A percentile compares a stretch with the other conserved stretches of the same genome.
These are phyloP conservation scores for Gremmenia infestans DNA, from an alignment of 2,329 filamentous ascomycete genomes.

Conservation along the genomic window DNA sequence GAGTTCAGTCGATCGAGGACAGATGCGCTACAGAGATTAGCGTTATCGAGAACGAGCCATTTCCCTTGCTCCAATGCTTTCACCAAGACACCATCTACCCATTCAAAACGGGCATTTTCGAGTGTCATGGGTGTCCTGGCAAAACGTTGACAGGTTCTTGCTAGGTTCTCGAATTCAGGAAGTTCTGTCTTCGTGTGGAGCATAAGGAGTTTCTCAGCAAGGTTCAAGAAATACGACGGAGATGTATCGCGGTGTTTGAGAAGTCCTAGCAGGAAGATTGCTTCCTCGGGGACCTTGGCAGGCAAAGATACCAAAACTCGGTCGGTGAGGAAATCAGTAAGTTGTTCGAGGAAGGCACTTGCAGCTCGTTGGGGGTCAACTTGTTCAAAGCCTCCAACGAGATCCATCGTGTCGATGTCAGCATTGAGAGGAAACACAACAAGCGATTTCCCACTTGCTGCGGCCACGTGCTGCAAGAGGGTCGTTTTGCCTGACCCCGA, in stretches of 20 bases:
- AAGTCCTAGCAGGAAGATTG: conserved; percentile 46
- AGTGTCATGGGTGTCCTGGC: conserved; percentile 51
- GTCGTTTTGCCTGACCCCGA: conserved; percentile 84
- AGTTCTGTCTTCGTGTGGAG: conserved; percentile 38
- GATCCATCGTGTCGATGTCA: conserved; percentile 94
- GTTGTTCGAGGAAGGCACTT: conserved; percentile 51
- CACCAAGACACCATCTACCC: conserved; percentile 90
- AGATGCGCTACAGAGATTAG: conserved; percentile 91
- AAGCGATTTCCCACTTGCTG: conserved; percentile 67
- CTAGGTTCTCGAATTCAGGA: conserved; percentile 22
- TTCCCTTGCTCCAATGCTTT: conserved; percentile 79
- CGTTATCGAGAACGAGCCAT: conserved; percentile 95
- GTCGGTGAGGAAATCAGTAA: conserved; percentile 48
- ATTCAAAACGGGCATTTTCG: conserved; percentile 81
- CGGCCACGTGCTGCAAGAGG: conserved; percentile 75
- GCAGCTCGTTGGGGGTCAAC: conserved; percentile 74
- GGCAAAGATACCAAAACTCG: conserved; percentile 47
- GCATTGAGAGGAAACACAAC: conserved; percentile 86
- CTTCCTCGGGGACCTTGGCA: conserved; percentile 40
- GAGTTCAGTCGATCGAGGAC: conserved; percentile 94
- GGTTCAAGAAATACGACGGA: conserved; percentile 20
- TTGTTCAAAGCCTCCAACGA: conserved; percentile 96
- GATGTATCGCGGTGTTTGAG: conserved; percentile 34
- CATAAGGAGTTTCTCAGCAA: conserved; percentile 31
- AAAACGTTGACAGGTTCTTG: conserved; percentile 33